phyloP scores from a whole-genome alignment of 2,329 filamentous ascomycete genomes.

The Penicillium sp. region DNA sequence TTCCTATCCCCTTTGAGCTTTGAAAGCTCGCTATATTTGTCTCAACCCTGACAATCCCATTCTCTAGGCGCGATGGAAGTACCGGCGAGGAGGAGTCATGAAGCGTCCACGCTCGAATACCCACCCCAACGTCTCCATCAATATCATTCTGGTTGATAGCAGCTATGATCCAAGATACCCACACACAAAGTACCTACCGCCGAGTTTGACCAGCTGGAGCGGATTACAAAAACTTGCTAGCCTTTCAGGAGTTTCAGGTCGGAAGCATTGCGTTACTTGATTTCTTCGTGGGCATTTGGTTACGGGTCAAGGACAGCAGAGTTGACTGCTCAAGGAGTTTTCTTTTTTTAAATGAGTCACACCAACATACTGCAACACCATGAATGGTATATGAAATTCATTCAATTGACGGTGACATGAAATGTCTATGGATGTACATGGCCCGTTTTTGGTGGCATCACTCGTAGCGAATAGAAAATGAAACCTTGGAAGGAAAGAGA shows the following conservation, averaged over 20 bases:
- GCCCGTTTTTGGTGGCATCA: conserved; percentile 19
- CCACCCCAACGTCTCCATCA: not conserved
- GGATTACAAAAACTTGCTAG: conserved; percentile 7
- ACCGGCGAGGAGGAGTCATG: conserved; percentile 45
- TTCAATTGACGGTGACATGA: conserved; percentile 12
- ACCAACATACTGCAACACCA: not conserved
- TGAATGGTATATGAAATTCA: no score
- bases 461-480: conserved; percentile 11
- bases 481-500: not conserved
- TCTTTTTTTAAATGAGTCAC: conserved; percentile 1
- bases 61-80: conserved; percentile 45
- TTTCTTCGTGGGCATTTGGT: conserved; percentile 15
- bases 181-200: not conserved
- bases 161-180: not conserved
- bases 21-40: no score
- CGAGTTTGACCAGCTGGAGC: conserved; percentile 2
- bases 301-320: conserved; percentile 10
- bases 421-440: conserved; percentile 19
- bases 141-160: not conserved
- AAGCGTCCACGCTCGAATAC: conserved; percentile 10
- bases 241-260: conserved; percentile 21
- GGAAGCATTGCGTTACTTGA: conserved; percentile 23
- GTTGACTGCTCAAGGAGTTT: conserved; percentile 1
- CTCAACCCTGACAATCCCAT: conserved; percentile 11
- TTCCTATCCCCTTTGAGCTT: not conserved